Conservation (phyloP, 768 basidiomycete genomes). For the Mycena galopus region DNA sequence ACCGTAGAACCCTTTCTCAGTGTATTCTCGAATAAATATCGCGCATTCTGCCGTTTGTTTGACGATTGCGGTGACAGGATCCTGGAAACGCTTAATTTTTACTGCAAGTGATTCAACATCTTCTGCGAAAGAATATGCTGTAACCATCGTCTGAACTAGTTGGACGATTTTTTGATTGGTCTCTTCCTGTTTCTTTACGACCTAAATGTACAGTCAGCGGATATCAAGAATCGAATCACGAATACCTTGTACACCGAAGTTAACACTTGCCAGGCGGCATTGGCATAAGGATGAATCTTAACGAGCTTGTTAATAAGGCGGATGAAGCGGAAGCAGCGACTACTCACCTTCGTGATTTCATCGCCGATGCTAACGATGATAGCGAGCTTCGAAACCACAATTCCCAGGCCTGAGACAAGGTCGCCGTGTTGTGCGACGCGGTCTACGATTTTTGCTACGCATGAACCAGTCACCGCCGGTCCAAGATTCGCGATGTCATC, state of each 20-base stretch:
- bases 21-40: neutral
- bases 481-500: no score
- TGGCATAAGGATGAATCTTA: neutral
- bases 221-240: neutral
- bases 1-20: neutral
- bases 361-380: neutral
- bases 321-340: neutral
- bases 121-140: neutral
- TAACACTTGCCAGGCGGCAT: neutral
- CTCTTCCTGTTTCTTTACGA: neutral
- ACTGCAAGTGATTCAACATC: neutral
- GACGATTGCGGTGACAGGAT: neutral
- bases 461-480: no score
- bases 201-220: neutral
- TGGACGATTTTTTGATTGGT: neutral
- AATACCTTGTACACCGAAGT: neutral
- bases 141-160: neutral
- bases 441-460: no score
- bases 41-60: neutral
- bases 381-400: neutral
- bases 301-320: neutral
- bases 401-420: no score
- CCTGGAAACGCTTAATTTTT: neutral
- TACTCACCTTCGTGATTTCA: neutral
- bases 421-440: no score